A percentile compares a stretch with the other conserved stretches of the same genome.
These are phyloP conservation scores for Aspergillus vadensis DNA, from an alignment of 2,329 filamentous ascomycete species.

Conservation along the genomic window DNA sequence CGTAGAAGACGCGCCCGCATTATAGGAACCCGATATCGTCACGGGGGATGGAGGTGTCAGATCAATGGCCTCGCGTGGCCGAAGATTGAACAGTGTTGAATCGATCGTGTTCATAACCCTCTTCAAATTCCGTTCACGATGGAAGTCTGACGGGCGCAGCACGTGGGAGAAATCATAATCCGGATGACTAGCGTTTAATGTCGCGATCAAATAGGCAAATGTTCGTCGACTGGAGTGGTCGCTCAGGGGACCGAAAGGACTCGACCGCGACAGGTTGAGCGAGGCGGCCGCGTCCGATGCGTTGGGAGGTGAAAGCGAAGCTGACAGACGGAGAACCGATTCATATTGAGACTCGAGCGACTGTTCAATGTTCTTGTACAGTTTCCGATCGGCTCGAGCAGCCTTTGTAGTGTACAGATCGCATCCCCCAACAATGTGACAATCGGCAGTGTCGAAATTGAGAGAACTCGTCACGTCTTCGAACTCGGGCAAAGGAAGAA, in stretches of 20 bases:
- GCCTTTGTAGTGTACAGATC: constrained; percentile 98
- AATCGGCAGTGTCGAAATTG: constrained; percentile 93
- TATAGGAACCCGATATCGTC: constrained; percentile 50
- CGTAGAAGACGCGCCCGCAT: constrained; percentile 57
- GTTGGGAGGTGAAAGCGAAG: constrained; percentile 82
- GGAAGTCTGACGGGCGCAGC: constrained; percentile 85
- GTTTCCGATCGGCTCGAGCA: constrained; percentile 90
- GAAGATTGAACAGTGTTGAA: constrained; percentile 81
- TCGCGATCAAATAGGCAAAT: constrained; percentile 95
- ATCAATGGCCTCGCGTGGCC: constrained; percentile 58
- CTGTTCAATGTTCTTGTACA: constrained; percentile 93
- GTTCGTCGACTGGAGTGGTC: constrained; percentile 86
- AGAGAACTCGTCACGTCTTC: constrained; percentile 89
- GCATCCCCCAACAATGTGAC: constrained; percentile 88
- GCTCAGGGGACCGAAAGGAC: constrained; percentile 87
- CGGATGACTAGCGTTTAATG: constrained; percentile 89
- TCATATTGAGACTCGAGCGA: constrained; percentile 90
- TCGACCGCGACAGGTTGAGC: constrained; percentile 79
- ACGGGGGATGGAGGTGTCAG: constrained; percentile 45
- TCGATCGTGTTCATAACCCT: constrained; percentile 85
- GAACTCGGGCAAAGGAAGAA: constrained; percentile 85
- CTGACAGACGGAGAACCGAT: constrained; percentile 80
- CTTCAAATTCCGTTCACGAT: constrained; percentile 76
- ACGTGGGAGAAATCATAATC: constrained; percentile 98
- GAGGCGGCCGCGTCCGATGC: constrained; percentile 66